A percentile compares a stretch with the other conserved stretches of the same genome.
Evolutionary conservation across 2,329 filamentous ascomycete species (phyloP).

Genomic region (Coniella lustricola): DNA sequence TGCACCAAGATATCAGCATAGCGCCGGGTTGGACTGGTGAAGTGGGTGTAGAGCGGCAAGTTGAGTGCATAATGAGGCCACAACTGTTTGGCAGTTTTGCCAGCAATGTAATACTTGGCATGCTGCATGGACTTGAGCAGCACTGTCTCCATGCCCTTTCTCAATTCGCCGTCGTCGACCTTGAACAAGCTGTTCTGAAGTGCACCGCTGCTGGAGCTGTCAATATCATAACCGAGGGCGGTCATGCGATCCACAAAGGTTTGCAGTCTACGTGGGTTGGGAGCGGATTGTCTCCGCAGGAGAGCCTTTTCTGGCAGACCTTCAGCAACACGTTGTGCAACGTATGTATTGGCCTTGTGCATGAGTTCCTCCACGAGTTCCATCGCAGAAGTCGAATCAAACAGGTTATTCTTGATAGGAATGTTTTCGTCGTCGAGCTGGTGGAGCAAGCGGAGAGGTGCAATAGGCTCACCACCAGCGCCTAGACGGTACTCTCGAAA

Average conservation of each 20-base stretch:
- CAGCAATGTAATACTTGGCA: conserved; percentile 87
- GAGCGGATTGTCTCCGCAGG: conserved; percentile 76
- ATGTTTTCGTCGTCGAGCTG: conserved; percentile 98
- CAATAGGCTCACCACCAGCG: conserved; percentile 69
- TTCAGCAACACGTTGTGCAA: conserved; percentile 74
- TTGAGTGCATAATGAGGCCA: conserved; percentile 90
- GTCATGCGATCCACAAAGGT: conserved; percentile 92
- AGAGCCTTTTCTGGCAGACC: conserved; percentile 88
- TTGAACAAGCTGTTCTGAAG: conserved; percentile 94
- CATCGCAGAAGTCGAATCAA: conserved; percentile 80
- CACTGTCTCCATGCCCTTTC: conserved; percentile 97
- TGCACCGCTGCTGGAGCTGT: conserved; percentile 80
- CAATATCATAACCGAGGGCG: conserved; percentile 81
- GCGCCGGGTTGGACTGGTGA: conserved; percentile 88
- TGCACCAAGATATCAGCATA: conserved; percentile 95
- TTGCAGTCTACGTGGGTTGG: conserved; percentile 80
- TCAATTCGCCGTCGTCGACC: conserved; percentile 78
- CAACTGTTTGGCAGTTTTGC: conserved; percentile 69
- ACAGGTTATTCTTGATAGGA: conserved; percentile 92
- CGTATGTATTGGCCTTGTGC: conserved; percentile 84
- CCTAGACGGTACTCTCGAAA: conserved; percentile 85
- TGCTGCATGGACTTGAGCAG: conserved; percentile 93
- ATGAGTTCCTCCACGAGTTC: conserved; percentile 93
- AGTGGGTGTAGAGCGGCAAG: conserved; percentile 90
- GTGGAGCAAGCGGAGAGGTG: conserved; percentile 80